Percentiles rank a stretch among this genome's conserved stretches.
Evolutionary conservation across 2,329 filamentous ascomycete genomes (phyloP).

Genomic region (Monosporascus ibericus): DNA sequence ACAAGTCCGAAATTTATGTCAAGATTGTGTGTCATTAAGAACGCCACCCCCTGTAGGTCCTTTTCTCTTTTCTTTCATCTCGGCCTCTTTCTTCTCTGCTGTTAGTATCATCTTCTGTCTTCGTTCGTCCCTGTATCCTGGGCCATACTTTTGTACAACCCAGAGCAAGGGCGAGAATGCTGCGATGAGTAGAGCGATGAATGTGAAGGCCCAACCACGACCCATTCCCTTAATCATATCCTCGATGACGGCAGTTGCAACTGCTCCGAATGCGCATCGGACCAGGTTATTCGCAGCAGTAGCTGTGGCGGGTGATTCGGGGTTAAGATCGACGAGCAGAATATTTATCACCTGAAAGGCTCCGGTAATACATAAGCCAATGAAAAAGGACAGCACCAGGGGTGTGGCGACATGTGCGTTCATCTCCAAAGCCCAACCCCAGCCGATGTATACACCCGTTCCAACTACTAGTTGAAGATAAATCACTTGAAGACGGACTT

Average conservation of each 20-base stretch:
- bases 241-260: constrained; percentile 52
- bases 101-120: constrained; percentile 30
- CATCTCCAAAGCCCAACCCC: constrained; percentile 51
- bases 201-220: constrained; percentile 56
- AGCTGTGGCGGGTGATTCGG: constrained; percentile 53
- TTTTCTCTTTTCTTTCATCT: constrained; percentile 18
- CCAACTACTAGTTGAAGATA: constrained; percentile 50
- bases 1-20: no score
- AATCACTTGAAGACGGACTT: constrained; percentile 47
- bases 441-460: constrained; percentile 45
- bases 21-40: background rate
- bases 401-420: constrained; percentile 48
- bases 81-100: constrained; percentile 24
- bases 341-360: constrained; percentile 59
- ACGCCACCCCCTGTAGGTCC: background rate
- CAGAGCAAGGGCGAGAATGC: constrained; percentile 42
- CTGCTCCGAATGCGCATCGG: constrained; percentile 55
- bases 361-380: constrained; percentile 53
- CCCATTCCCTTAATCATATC: constrained; percentile 52
- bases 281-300: constrained; percentile 60
- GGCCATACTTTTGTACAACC: constrained; percentile 42
- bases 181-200: constrained; percentile 46
- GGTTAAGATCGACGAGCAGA: constrained; percentile 58
- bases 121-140: constrained; percentile 46
- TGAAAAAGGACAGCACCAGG: constrained; percentile 49